These are phyloP conservation scores for Pichia manshurica DNA, from an alignment of 805 yeast genomes.

Conservation along the genomic window DNA sequence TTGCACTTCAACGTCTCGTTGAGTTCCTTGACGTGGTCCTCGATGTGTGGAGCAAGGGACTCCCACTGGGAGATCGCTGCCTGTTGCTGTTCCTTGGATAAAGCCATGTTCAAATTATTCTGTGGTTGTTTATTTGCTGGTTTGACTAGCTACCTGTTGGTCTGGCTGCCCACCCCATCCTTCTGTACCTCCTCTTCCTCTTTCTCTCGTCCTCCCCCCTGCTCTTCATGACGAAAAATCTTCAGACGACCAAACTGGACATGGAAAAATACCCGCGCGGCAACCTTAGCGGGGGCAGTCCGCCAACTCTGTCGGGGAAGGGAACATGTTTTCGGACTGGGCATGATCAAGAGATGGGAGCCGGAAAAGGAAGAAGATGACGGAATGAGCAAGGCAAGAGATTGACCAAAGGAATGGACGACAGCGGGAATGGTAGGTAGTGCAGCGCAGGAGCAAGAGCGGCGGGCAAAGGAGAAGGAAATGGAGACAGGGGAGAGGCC, in stretches of 20 bases:
- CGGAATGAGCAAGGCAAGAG: no score
- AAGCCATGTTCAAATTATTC: neutral
- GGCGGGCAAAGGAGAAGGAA: neutral
- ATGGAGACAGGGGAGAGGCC: neutral
- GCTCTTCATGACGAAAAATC: neutral
- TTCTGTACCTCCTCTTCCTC: neutral
- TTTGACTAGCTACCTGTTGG: neutral
- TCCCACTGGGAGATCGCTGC: conserved; percentile 61
- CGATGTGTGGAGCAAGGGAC: conserved; percentile 48
- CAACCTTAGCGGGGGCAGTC: no score
- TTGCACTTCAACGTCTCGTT: conserved; percentile 63
- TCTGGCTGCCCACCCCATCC: no score
- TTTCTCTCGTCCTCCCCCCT: neutral
- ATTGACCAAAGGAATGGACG: no score
- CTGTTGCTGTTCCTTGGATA: conserved; percentile 3
- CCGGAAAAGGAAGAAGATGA: no score
- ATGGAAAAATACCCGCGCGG: neutral
- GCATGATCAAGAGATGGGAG: no score
- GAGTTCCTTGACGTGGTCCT: conserved; percentile 51
- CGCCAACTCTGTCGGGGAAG: no score
- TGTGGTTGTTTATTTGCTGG: neutral
- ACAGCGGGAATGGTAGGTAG: no score
- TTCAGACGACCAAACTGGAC: neutral
- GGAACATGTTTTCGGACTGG: no score
- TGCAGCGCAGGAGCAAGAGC: neutral